Evolutionary conservation across 441 rosid species (phyloP), one percentile per base, ranked within the genome.

Genomic region (Pelargonium myrrhifolium): DNA sequence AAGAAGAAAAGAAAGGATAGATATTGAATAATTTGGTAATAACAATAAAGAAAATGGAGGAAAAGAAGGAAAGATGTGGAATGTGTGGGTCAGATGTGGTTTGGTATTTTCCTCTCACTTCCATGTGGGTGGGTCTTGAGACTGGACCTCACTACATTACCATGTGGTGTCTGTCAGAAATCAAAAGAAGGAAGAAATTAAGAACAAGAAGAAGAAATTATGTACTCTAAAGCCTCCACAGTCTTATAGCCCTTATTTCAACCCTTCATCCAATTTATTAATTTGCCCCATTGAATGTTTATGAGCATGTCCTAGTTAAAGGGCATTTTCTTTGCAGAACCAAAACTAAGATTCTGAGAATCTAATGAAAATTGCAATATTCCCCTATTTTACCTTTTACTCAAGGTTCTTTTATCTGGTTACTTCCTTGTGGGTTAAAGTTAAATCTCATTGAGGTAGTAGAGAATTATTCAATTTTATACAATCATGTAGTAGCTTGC

Each of bases 81-180:
- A 56, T 40, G 35, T 42, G 76, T 71, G 82, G 80, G 82, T 77
- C 73, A 83, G 83, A 83, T 82, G 75, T 75, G 82, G 43, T 40
- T 53, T 51, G 70, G 79, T 77, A 69, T 49, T 60, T 62, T 67
- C 60, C 68, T 74, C 67, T 72, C 82, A 80, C 68, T 78, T 66
- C 77, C 86, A 86, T 83, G 86, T 74, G 79, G 73, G 83, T 71
- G 81, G 82, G 86, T 81, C 82, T 67, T 58, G 61, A 65, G 68
- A 75, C 71, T 77, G 90, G 69, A 78, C 75, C 68, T 64, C 77
- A 76, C 70, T 67, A 68, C 83, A 81, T 73, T 75, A 81, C 77
- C 97, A 86, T 86, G 89, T 89, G 93, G 82, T 56, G 62, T 71
- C 61, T 85, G 97, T 87, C 95, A 86, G 86, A 71, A 62, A 6